Conservation (phyloP, 352 stramenopile species). For the Pythium dissotocum region DNA sequence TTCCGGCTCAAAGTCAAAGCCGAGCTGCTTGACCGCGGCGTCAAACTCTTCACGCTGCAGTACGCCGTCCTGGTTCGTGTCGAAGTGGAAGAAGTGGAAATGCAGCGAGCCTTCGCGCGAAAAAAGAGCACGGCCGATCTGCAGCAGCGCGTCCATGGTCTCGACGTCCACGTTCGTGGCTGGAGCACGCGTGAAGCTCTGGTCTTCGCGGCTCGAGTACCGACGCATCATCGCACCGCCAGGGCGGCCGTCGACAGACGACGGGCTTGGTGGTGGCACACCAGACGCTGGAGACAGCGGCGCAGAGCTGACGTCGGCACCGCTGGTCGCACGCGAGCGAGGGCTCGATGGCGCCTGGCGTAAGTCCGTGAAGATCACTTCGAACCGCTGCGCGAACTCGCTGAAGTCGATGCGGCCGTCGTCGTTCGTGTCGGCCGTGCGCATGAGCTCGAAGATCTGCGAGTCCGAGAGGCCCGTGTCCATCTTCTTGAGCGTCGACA, state of each 20-base stretch:
- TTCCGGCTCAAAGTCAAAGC: conserved; percentile 54
- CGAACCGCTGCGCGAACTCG: conserved; percentile 91
- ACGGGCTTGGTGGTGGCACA: conserved; percentile 3
- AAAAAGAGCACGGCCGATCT: conserved; percentile 82
- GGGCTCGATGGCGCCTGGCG: conserved; percentile 37
- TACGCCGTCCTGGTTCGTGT: conserved; percentile 85
- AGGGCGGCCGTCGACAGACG: conserved; percentile 14
- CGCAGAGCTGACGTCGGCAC: conserved; percentile 13
- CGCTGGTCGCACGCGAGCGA: conserved; percentile 22
- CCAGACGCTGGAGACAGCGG: conserved; percentile 8
- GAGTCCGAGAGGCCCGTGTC: conserved; percentile 91
- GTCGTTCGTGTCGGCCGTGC: conserved; percentile 91
- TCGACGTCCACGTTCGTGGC: conserved; percentile 74
- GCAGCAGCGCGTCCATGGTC: conserved; percentile 77
- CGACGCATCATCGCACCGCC: conserved; percentile 43
- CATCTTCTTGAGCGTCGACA: conserved; percentile 89
- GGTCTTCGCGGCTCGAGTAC: conserved; percentile 59
- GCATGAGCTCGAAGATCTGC: conserved; percentile 93
- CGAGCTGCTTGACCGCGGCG: conserved; percentile 61
- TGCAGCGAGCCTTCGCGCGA: conserved; percentile 66
- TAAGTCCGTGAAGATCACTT: conserved; percentile 89
- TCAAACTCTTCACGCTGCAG: conserved; percentile 79
- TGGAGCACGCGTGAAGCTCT: conserved; percentile 57
- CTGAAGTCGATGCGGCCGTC: conserved; percentile 91
- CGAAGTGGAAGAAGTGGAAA: conserved; percentile 85